Conservation (phyloP, 2,329 filamentous ascomycete species). For the Botrytis paeoniae region DNA sequence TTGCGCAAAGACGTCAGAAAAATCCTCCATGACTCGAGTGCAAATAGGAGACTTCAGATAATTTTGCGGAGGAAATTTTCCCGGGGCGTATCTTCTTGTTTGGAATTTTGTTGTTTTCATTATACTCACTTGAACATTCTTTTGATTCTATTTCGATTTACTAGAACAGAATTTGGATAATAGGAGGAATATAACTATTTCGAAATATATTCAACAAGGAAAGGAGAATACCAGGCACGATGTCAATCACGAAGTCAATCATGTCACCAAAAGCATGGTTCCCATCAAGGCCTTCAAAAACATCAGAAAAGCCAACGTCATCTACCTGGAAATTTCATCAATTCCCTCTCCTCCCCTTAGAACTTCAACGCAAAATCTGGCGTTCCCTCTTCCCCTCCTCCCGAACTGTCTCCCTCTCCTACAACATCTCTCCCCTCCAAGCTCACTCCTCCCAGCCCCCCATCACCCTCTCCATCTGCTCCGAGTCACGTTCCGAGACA, state of each 20-base stretch:
- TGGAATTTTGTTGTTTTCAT: not conserved
- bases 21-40: not conserved
- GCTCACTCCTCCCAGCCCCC: not conserved
- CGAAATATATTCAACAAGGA: not conserved
- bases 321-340: not conserved
- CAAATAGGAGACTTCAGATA: not conserved
- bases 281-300: not conserved
- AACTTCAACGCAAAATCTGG: slow-evolving; percentile 15
- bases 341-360: slow-evolving; percentile 3
- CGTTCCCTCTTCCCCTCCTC: slow-evolving; percentile 4
- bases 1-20: not conserved
- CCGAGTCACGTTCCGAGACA: slow-evolving; percentile 17
- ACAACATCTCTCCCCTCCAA: not conserved
- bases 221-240: not conserved
- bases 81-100: not conserved
- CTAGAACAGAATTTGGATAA: not conserved
- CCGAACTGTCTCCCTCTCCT: slow-evolving; percentile 6
- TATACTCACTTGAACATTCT: not conserved
- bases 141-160: not conserved
- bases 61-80: not conserved
- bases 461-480: slow-evolving; percentile 4
- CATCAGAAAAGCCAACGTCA: not conserved
- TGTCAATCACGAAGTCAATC: not conserved
- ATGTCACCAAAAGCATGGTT: not conserved
- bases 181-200: not conserved